Evolutionary conservation across 2,329 filamentous ascomycete genomes (phyloP), one percentile per base, ranked within the genome.

Genomic region (Colletotrichum sp.): DNA sequence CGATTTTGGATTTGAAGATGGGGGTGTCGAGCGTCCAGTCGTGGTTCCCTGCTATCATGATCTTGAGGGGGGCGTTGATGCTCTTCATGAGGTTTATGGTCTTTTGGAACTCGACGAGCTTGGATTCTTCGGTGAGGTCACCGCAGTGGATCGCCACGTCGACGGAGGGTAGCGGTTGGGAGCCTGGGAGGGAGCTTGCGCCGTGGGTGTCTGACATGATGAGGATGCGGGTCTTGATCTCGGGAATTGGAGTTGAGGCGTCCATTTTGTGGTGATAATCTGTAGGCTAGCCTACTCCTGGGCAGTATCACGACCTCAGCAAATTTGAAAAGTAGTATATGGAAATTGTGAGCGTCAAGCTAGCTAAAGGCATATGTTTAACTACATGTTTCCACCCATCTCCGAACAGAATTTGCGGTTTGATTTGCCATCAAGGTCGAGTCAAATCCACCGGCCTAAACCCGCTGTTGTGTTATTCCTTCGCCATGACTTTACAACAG

Each of bases 61-160:
- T 78, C 71, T 90, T 90, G 5, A 89, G 80, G 0, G 86, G 84
- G 0, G 88, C 87, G 2, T 86, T 73, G 19, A 90, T 80, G 0
- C 66, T 67, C 11, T 82, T 78, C 0, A 91, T 81, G 0, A 88
- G 79, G 3, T 81, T 71, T 6, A 90, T 79, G 0, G 86, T 81
- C 4, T 79, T 76, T 27, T 77, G 79, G 59, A 86, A 87, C 61
- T 89, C 87, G 1, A 81, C 66, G 0, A 89, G 65, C 30, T 84
- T 87, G 1, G 88, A 89, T 27, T 83, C 80, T 1, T 85, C 78
- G 1, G 88, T 90, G 5, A 90, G 82, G 61, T 90, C 88, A 12
- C 89, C 88, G 70, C 88, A 89, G 78, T 90, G 88, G 19, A 90
- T 87, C 5, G 80, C 85, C 0, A 90, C 85, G 76, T 92, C 90